Base-by-base conservation (phyloP, 1,139 yeast species). In the Taphrina wiesneri region DNA sequence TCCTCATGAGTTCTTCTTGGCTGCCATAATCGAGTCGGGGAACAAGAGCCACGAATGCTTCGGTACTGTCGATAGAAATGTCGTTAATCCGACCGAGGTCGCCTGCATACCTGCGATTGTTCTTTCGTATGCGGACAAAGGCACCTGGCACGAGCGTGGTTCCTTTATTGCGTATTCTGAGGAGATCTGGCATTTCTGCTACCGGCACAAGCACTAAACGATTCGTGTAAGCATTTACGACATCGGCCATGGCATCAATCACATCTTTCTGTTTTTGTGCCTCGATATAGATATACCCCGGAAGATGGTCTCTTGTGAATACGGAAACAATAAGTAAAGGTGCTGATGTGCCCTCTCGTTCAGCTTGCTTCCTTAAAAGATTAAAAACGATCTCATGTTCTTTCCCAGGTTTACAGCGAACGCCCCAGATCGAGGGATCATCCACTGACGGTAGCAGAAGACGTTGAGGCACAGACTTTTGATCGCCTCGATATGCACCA, bases 341-440 rank as follows among this genome's bases (percentile, higher is more conserved):
- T 43, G 80, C 80, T 63, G 80, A 80, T 71, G 83, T 82, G 73
- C 85, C 80, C 70, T 88, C 89, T 71, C 88, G 78, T 64, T 88
- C 87, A 68, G 78, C 75, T 76, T 89, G 88, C 78, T 89, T 91
- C 74, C 90, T 91, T 79, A 88, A 82, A 67, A 93, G 79, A 70
- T 88, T 88, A 71, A 92, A 85, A 36, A 95, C 96, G 70, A 92
- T 81, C 66, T 91, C 97, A 76, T 90, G 91, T 78, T 93, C 99
- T 72, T 88, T 86, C 56, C 98, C 98, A 34, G 90, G 92, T 72
- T 95, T 85, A 78, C 96, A 90, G 76, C 97, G 85, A 57, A 93
- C 85, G 73, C 97, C 98, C 88, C 97, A 93, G 73, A 95, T 90
- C 67, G 92, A 86, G 5, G 99, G 98, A 75, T 95, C 98, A 73